These are phyloP conservation scores for Aspergillus arachidicola DNA, from an alignment of 2,329 filamentous ascomycete genomes.

Conservation along the genomic window DNA sequence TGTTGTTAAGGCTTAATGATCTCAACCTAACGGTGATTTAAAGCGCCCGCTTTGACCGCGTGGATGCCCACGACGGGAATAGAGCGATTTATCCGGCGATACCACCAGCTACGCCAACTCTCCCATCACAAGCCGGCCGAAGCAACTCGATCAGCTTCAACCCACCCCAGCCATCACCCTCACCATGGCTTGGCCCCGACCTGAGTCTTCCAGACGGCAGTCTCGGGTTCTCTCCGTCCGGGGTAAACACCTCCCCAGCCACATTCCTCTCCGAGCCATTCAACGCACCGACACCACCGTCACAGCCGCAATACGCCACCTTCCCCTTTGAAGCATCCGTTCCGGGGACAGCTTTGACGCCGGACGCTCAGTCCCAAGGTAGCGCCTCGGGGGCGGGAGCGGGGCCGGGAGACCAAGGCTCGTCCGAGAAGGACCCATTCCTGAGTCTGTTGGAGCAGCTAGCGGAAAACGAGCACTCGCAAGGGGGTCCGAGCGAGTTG, in stretches of 20 bases:
- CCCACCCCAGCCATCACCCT: constrained; percentile 26
- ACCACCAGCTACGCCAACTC: constrained; percentile 11
- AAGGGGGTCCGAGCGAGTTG: constrained; percentile 71
- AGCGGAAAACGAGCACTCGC: constrained; percentile 72
- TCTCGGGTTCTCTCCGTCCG: constrained; percentile 46
- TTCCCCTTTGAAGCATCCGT: constrained; percentile 39
- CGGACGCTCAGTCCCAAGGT: constrained; percentile 49
- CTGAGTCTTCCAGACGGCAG: constrained; percentile 9
- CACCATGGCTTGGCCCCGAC: constrained; percentile 10
- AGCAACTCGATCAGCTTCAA: constrained; percentile 26
- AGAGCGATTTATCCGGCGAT: constrained; percentile 20
- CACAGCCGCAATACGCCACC: constrained; percentile 40
- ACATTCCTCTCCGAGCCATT: constrained; percentile 35
- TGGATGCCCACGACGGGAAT: constrained; percentile 17
- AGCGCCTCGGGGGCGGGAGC: constrained; percentile 32
- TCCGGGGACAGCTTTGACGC: constrained; percentile 30
- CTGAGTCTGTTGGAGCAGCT: constrained; percentile 77
- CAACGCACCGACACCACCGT: constrained; percentile 32
- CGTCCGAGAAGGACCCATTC: constrained; percentile 78
- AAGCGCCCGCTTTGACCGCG: constrained; percentile 15
- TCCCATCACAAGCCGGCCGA: constrained; percentile 20
- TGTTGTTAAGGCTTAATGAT: not conserved
- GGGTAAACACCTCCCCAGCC: constrained; percentile 34
- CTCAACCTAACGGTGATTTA: not conserved
- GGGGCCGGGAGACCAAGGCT: constrained; percentile 49